Evolutionary conservation across 192 early-diverging fungal species (phyloP), one percentile per base, ranked within the genome.

Genomic region (Coemansia sp.): DNA sequence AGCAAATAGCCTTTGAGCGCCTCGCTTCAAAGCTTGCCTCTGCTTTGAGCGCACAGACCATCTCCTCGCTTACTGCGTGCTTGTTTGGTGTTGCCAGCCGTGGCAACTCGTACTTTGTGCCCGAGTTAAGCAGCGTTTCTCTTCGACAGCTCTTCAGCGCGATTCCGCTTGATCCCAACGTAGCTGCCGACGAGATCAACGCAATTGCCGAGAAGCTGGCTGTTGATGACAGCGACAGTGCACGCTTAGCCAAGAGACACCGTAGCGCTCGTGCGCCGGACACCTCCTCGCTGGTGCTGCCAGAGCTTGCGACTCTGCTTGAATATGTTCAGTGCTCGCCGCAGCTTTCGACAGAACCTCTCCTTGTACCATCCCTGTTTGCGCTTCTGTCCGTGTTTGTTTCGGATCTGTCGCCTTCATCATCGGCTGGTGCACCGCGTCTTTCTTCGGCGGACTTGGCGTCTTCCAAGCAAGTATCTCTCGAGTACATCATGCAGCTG

Each of bases 401-500:
- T 49, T 83, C 85, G 37, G 74, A 80, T 23, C 28, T 57, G 15
- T 57, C 55, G 7, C 55, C 55, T 18, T 57, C 30, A 15, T 33
- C 31, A 18, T 51, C 48, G 25, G 8, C 23, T 2, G 20, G 13
- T 28, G 6, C 55, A n/a, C 20, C 28, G 31, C 55, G 15, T 34
- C 55, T 34, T 7, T 13, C 30, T 34, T 57, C 55, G 6, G 77
- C 79, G 15, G 64, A 80, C 13, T 63, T 80, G 18, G 68, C 70
- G 28, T 76, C 76, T 46, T 43, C 79, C 12, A 85, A 84, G 45
- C 45, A 46, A 8, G 82, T 87, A 1, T 86, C 89, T 29, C 65
- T 91, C 42, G 95, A 96, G 63, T 96, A 97, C 75, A 75, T 91
- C 37, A 92, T 92, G 77, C 95, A 98, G 79, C 75, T 96, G 29